phyloP scores from a whole-genome alignment of 768 basidiomycete genomes.

The Crepidotus variabilis region DNA sequence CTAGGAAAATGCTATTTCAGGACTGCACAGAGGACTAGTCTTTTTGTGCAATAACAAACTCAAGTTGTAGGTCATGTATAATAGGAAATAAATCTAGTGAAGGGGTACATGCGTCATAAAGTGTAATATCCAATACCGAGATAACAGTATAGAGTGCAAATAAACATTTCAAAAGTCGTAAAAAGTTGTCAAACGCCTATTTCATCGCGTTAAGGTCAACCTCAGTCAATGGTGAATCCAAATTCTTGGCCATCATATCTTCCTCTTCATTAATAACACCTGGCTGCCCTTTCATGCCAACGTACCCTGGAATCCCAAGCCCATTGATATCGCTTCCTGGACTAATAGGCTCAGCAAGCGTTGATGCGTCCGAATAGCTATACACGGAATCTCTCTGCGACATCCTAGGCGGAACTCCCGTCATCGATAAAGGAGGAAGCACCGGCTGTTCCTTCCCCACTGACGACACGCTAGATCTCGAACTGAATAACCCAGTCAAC shows the following conservation, averaged over 20 bases:
- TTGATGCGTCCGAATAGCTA: conserved; percentile 57
- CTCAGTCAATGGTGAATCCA: background rate
- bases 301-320: conserved; percentile 18
- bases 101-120: background rate
- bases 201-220: background rate
- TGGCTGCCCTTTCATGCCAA: conserved; percentile 5
- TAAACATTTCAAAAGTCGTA: too few relatives aligned
- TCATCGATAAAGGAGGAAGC: conserved; percentile 28
- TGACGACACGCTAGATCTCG: conserved; percentile 53
- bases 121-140: background rate
- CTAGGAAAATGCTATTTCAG: too few relatives aligned
- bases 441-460: conserved; percentile 10
- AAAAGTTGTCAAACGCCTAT: background rate
- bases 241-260: conserved; percentile 18
- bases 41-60: too few relatives aligned
- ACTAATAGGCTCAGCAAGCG: conserved; percentile 57
- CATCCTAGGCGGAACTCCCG: conserved; percentile 19
- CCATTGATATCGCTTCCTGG: conserved; percentile 39
- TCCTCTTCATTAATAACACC: conserved; percentile 2
- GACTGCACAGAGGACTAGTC: too few relatives aligned
- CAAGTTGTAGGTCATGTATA: background rate
- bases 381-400: conserved; percentile 38
- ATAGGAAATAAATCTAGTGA: background rate
- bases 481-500: conserved; percentile 67
- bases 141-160: background rate